phyloP scores from a whole-genome alignment of 805 yeast genomes.

The Saccharomyces jurei region DNA sequence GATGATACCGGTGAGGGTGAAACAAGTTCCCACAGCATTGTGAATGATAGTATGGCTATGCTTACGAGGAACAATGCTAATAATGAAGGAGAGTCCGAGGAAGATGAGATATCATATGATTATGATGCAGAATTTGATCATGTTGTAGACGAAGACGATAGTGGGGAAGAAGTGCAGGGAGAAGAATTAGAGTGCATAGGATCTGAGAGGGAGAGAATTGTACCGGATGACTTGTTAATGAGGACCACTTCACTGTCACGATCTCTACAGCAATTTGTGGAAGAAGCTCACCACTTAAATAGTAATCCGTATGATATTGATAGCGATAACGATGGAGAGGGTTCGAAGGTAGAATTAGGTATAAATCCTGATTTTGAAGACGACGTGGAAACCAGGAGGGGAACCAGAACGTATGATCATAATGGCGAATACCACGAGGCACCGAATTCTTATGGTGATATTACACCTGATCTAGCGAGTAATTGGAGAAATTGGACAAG shows the following conservation, averaged over 20 bases:
- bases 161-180: slow-evolving; percentile 9
- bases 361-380: slow-evolving; percentile 9
- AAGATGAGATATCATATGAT: slow-evolving; percentile 29
- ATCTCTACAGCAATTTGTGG: slow-evolving; percentile 21
- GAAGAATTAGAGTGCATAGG: slow-evolving; percentile 21
- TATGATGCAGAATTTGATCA: slow-evolving; percentile 31
- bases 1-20: slow-evolving; percentile 9
- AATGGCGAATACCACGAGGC: neutral
- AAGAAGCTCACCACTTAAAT: slow-evolving; percentile 14
- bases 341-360: slow-evolving; percentile 29
- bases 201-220: slow-evolving; percentile 1
- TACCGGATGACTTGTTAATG: slow-evolving; percentile 2
- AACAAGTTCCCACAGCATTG: neutral
- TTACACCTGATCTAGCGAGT: slow-evolving; percentile 6
- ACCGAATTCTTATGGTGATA: neutral
- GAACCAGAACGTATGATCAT: neutral
- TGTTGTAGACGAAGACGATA: slow-evolving; percentile 21
- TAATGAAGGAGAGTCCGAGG: slow-evolving; percentile 18
- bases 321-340: slow-evolving; percentile 30
- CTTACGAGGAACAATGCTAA: slow-evolving; percentile 3
- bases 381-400: slow-evolving; percentile 7
- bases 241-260: slow-evolving; percentile 5
- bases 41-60: slow-evolving; percentile 3
- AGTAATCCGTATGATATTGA: slow-evolving; percentile 17
- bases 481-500: slow-evolving; percentile 6